These are phyloP conservation scores for Canariomyces notabilis DNA, from an alignment of 2,329 filamentous ascomycete genomes.

Conservation along the genomic window DNA sequence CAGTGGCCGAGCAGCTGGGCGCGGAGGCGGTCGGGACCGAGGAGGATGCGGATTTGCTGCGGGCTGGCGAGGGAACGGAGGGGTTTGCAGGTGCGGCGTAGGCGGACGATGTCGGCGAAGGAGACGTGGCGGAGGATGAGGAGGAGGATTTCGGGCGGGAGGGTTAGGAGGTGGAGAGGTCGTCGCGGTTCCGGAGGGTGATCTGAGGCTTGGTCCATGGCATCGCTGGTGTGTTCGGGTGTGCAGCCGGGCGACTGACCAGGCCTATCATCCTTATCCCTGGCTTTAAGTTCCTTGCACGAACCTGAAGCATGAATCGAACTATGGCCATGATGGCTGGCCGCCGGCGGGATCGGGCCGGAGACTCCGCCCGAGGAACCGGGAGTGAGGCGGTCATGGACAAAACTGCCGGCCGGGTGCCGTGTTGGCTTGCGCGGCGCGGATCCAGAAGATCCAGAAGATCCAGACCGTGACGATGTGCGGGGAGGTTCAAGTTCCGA, in stretches of 20 bases:
- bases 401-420: conserved; percentile 6
- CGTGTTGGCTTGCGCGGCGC: not conserved
- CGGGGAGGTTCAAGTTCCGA: too few relatives aligned
- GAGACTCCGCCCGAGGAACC: conserved; percentile 10
- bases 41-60: conserved; percentile 32
- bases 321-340: not conserved
- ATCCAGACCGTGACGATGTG: too few relatives aligned
- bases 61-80: conserved; percentile 34
- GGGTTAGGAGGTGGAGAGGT: conserved; percentile 28
- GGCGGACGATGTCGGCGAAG: conserved; percentile 40
- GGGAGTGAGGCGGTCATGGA: conserved; percentile 16
- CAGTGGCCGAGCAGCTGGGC: conserved; percentile 36
- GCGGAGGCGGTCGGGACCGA: conserved; percentile 30
- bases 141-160: conserved; percentile 40
- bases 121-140: conserved; percentile 36
- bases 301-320: too few relatives aligned
- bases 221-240: not conserved
- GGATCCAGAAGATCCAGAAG: not conserved
- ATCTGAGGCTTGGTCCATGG: not conserved
- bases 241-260: not conserved
- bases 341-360: conserved; percentile 11
- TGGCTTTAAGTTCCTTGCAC: not conserved
- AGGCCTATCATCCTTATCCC: too few relatives aligned
- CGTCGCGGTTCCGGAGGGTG: not conserved
- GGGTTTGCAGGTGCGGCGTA: conserved; percentile 38